Percentiles rank a stretch among this genome's conserved stretches.
Conservation (phyloP, 208 protist genomes). For the Naegleria lovaniensis region DNA sequence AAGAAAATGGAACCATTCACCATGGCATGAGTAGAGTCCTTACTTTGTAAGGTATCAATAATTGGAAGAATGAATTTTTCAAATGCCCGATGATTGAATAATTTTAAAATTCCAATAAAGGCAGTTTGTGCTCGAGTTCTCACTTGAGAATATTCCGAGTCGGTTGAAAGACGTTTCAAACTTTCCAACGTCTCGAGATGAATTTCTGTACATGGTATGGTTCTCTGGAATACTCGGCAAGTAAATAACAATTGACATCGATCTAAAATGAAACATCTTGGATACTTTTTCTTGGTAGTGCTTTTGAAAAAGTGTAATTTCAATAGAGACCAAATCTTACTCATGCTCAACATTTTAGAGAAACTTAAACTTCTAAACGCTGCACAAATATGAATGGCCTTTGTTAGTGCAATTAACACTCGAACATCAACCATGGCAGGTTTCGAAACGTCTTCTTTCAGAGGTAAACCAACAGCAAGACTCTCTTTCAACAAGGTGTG, state of each 20-base stretch:
- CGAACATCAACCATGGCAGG: not conserved
- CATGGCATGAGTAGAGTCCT: not conserved
- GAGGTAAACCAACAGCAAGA: not conserved
- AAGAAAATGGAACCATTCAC: conserved; percentile 16
- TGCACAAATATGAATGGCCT: not conserved
- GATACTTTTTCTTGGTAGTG: not conserved
- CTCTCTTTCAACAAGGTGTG: not conserved
- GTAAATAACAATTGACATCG: not conserved
- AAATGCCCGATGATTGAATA: not conserved
- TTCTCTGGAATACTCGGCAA: not conserved
- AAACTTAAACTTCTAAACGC: not conserved
- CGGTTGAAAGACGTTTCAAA: not conserved
- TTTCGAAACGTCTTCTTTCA: not conserved
- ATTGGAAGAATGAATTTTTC: not conserved
- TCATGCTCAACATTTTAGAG: not conserved
- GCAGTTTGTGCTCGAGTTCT: not conserved
- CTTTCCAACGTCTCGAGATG: not conserved
- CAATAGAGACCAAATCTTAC: not conserved
- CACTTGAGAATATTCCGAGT: not conserved
- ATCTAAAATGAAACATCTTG: not conserved
- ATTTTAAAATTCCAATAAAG: not conserved
- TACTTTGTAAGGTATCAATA: not conserved
- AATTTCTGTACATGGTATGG: not conserved
- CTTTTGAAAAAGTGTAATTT: conserved; percentile 9
- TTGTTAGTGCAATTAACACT: not conserved